Conservation (phyloP, 1,284 basidiomycete genomes). For the Papiliotrema fonsecae region DNA sequence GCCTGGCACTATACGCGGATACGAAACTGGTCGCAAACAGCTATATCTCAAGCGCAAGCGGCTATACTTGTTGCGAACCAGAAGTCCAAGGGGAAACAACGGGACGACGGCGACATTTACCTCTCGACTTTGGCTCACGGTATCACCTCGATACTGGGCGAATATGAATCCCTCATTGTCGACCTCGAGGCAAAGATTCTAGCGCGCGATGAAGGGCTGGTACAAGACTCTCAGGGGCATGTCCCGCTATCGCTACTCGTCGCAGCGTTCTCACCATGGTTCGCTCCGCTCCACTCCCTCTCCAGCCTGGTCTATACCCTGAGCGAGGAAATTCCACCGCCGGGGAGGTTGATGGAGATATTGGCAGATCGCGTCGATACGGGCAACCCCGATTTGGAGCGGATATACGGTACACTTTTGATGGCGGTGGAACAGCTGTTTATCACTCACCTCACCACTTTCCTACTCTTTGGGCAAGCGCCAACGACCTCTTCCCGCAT, state of each 20-base stretch:
- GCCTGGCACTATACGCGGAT: constrained; percentile 68
- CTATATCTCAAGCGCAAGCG: constrained; percentile 45
- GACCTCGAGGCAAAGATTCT: constrained; percentile 74
- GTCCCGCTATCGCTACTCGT: constrained; percentile 75
- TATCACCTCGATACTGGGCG: constrained; percentile 65
- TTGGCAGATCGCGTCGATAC: constrained; percentile 64
- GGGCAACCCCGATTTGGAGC: constrained; percentile 67
- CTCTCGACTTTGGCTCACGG: constrained; percentile 68
- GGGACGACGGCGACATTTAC: constrained; percentile 36
- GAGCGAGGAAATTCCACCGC: constrained; percentile 45
- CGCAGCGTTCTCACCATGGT: constrained; percentile 77
- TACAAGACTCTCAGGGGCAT: constrained; percentile 59
- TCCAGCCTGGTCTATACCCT: constrained; percentile 58
- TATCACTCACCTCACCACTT: constrained; percentile 68
- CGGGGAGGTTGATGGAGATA: constrained; percentile 72
- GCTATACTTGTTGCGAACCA: constrained; percentile 17
- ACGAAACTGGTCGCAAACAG: constrained; percentile 47
- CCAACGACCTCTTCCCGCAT: constrained; percentile 51
- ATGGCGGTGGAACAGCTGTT: constrained; percentile 72
- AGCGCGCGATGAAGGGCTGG: constrained; percentile 62
- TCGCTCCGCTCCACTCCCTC: constrained; percentile 68
- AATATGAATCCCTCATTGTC: constrained; percentile 74
- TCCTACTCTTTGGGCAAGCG: constrained; percentile 67
- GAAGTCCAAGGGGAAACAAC: constrained; percentile 16
- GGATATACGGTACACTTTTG: constrained; percentile 63